These are phyloP conservation scores for Camellia granthamiana DNA, from an alignment of 148 eudicot species.

Conservation along the genomic window DNA sequence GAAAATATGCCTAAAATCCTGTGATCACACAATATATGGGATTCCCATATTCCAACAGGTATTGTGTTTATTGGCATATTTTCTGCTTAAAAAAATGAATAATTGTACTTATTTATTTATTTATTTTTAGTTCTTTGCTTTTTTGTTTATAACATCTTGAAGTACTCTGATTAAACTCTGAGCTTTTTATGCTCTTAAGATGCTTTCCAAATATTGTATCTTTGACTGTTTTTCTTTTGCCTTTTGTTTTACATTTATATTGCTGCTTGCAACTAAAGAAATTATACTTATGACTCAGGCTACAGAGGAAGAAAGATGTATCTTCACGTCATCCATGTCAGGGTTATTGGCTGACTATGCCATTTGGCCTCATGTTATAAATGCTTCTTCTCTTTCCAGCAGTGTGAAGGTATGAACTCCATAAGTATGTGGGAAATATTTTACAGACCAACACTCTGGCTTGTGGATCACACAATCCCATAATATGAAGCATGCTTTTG, in stretches of 20 bases:
- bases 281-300: conserved; percentile 42
- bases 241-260: neutral
- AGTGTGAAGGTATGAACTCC: conserved; percentile 61
- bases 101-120: neutral
- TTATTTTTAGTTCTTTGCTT: too few relatives aligned
- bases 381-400: conserved; percentile 70
- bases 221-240: neutral
- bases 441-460: neutral
- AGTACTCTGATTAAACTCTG: neutral
- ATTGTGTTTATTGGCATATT: neutral
- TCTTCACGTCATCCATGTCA: conserved; percentile 65
- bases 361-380: conserved; percentile 67
- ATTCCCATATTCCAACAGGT: neutral
- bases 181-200: neutral
- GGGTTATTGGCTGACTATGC: conserved; percentile 78
- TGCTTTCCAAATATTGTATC: conserved; percentile 7
- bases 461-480: neutral
- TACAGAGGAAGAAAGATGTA: conserved; percentile 75
- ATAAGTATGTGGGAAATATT: neutral
- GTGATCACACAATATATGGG: neutral
- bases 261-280: conserved; percentile 1
- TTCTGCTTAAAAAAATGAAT: neutral
- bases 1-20: too few relatives aligned
- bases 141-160: neutral
- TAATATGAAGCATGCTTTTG: neutral